Base-by-base conservation (phyloP, 805 yeast genomes). In the Starmerella powellii region DNA sequence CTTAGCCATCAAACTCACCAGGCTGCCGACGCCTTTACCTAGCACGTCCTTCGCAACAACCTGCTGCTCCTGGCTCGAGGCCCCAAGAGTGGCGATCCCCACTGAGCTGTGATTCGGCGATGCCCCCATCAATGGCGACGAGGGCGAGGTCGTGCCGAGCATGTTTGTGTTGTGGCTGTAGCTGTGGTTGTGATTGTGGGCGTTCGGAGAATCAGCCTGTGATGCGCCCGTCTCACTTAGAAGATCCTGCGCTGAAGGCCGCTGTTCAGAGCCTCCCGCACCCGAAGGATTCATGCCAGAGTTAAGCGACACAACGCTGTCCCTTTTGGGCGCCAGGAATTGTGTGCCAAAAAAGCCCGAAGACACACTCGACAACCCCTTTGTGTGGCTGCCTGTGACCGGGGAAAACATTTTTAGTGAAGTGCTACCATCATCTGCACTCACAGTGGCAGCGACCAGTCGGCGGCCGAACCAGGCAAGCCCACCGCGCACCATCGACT, bases 331-430 rank as follows among this genome's bases (percentile, higher is more conserved):
- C 35, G 18, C 17, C 23, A 38, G 16, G 19, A 38, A 38, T 21
- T 38, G 41, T 18, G 27, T 30, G 27, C 41, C 41, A 17, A 31
- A 31, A 15, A 38, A 8, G 4, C 37, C 37, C 27, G 37, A 6
- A 15, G 12, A 10, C n/a, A 11, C 4, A 4, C 17, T 5, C 24
- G 27, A n/a, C 30, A 13, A 8, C 5, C n/a, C 4, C 15, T 27
- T 27, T 10, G 21, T 8, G 17, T 5, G 16, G 12, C 19, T 4
- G 33, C 38, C 37, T 8, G 30, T 8, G 8, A 46, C 66, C 1
- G 69, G 57, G 1, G 66, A 61, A 40, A 57, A 66, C 37, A 64
- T 52, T 15, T 62, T 55, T 6, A 66, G 45, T 50, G 64, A 48
- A 15, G 52, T 45, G 3, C 42, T 41, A 15, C 46, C 48, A 3